Evolutionary conservation across 129 eudicot genomes (phyloP).

Genomic region (Deinandra increscens): DNA sequence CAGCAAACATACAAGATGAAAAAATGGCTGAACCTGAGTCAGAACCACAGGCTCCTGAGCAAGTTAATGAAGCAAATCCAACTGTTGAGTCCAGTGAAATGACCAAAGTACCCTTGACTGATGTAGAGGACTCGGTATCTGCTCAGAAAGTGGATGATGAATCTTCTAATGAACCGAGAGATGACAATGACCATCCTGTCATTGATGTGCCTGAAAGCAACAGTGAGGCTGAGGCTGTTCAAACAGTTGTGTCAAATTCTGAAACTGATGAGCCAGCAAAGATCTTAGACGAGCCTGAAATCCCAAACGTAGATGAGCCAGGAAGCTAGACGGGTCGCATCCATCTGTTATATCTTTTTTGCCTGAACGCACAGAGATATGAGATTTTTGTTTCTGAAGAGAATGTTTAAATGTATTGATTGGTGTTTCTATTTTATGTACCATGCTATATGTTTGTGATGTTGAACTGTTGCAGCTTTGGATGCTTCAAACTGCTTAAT

Average conservation of each 20-base stretch:
- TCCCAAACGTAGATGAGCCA: conserved; percentile 5
- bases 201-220: conserved; percentile 22
- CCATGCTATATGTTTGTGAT: conserved; percentile 20
- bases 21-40: conserved; percentile 23
- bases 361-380: conserved; percentile 18
- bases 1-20: conserved; percentile 19
- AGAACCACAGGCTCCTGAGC: conserved; percentile 9
- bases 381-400: conserved; percentile 17
- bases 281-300: conserved; percentile 13
- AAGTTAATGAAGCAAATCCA: conserved; percentile 24
- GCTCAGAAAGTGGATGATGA: not conserved
- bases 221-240: conserved; percentile 10
- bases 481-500: conserved; percentile 3
- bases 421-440: not conserved
- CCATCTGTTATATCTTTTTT: not conserved
- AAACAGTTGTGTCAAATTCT: conserved; percentile 15
- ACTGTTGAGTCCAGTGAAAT: conserved; percentile 22
- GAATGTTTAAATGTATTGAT: conserved; percentile 12
- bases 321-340: not conserved
- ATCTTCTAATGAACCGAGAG: not conserved
- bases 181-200: not conserved
- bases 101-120: conserved; percentile 6
- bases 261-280: conserved; percentile 20
- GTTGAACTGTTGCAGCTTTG: not conserved
- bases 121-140: not conserved